Conservation (phyloP, 1,284 basidiomycete genomes). For the Cerioporus squamosus region DNA sequence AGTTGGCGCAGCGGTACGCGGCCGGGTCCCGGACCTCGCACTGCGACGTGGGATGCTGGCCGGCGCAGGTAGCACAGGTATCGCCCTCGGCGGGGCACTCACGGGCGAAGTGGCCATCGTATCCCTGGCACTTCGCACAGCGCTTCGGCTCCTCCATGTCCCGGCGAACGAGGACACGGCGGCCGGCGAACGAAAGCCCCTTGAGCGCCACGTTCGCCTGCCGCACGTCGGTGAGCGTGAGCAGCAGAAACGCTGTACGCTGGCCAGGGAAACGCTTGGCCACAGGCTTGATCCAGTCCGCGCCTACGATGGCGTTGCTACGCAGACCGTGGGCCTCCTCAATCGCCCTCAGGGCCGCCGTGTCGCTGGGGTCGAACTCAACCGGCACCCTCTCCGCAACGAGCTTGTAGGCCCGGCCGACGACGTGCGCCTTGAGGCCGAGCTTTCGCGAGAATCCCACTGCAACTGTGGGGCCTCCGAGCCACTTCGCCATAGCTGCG, state of each 20-base stretch:
- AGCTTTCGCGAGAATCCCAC: constrained; percentile 6
- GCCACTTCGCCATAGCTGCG: not conserved
- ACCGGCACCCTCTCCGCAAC: constrained; percentile 6
- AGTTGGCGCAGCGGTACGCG: constrained; percentile 17
- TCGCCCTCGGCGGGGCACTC: constrained; percentile 24
- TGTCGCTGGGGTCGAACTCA: constrained; percentile 3
- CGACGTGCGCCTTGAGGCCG: not conserved
- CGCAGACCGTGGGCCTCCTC: constrained; percentile 9
- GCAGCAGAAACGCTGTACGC: not conserved
- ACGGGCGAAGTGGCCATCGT: constrained; percentile 27
- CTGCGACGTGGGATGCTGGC: constrained; percentile 21
- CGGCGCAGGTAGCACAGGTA: constrained; percentile 30
- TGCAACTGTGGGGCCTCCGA: not conserved
- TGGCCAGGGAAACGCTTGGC: constrained; percentile 2
- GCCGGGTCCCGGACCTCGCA: not conserved
- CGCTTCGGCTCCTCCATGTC: constrained; percentile 14
- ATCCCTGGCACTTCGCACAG: constrained; percentile 38
- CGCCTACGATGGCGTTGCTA: not conserved
- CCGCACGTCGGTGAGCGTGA: not conserved
- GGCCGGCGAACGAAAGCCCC: constrained; percentile 8
- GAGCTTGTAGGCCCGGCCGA: constrained; percentile 1
- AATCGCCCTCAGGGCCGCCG: not conserved
- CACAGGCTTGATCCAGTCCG: constrained; percentile 25
- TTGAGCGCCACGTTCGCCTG: constrained; percentile 17
- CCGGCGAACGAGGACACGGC: not conserved